Evolutionary conservation across 1,284 basidiomycete species (phyloP).

Genomic region (Sutorius eximius): DNA sequence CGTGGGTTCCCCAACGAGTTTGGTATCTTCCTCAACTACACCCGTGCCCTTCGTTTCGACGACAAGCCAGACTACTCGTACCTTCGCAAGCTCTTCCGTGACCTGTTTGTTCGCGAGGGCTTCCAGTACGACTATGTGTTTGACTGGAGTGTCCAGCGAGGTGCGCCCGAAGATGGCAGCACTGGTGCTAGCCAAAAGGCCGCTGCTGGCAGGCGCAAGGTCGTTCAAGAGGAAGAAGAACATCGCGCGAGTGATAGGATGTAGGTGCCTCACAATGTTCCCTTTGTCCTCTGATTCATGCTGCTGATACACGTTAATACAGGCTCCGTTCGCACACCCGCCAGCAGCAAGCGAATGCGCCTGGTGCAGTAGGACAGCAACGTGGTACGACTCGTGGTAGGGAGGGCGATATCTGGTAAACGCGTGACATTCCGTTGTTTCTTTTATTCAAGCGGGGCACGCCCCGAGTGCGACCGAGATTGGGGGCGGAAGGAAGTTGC

Average conservation of each 20-base stretch:
- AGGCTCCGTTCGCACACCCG: constrained; percentile 85
- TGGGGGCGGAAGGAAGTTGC: constrained; percentile 58
- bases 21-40: constrained; percentile 97
- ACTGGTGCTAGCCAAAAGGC: constrained; percentile 61
- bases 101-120: constrained; percentile 94
- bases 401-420: constrained; percentile 76
- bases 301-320: constrained; percentile 17
- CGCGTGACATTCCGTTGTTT: constrained; percentile 39
- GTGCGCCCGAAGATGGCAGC: constrained; percentile 62
- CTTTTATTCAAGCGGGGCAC: constrained; percentile 47
- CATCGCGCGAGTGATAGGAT: constrained; percentile 76
- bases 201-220: constrained; percentile 63
- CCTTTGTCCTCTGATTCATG: constrained; percentile 17
- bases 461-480: constrained; percentile 63
- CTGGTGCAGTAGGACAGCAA: constrained; percentile 63
- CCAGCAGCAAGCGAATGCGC: constrained; percentile 60
- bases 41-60: constrained; percentile 93
- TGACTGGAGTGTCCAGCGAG: constrained; percentile 92
- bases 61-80: constrained; percentile 99
- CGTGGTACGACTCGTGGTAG: constrained; percentile 55
- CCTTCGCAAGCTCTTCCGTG: constrained; percentile 96
- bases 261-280: constrained; percentile 49
- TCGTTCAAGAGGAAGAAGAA: constrained; percentile 77
- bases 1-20: constrained; percentile 98
- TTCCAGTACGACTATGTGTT: constrained; percentile 99